phyloP scores from a whole-genome alignment of 306 rosid species.

The Cicer arietinum region DNA sequence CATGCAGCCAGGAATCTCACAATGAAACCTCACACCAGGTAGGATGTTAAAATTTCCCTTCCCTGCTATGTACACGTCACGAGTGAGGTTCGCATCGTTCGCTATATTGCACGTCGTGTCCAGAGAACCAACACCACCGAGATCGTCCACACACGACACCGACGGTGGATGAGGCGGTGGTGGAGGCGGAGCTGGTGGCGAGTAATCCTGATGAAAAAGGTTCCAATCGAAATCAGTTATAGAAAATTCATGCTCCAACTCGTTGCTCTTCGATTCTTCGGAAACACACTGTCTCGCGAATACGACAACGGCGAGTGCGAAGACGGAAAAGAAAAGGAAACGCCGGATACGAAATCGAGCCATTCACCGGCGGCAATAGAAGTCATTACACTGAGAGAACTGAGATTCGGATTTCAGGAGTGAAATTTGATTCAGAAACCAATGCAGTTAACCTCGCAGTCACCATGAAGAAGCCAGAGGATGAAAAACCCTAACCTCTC shows the following conservation, averaged over 20 bases:
- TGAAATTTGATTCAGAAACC: slow-evolving; percentile 48
- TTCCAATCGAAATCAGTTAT: slow-evolving; percentile 63
- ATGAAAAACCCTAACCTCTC: slow-evolving; percentile 41
- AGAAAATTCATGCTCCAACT: slow-evolving; percentile 54
- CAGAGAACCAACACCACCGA: slow-evolving; percentile 83
- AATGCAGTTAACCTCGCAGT: slow-evolving; percentile 45
- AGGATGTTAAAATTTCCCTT: slow-evolving; percentile 91
- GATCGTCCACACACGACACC: slow-evolving; percentile 86
- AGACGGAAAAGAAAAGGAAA: slow-evolving; percentile 47
- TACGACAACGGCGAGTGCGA: slow-evolving; percentile 39
- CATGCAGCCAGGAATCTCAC: slow-evolving; percentile 75
- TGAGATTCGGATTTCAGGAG: slow-evolving; percentile 43
- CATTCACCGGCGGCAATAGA: slow-evolving; percentile 65
- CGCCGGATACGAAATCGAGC: slow-evolving; percentile 75
- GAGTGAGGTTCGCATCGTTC: slow-evolving; percentile 81
- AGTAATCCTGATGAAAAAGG: slow-evolving; percentile 88
- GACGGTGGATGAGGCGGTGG: slow-evolving; percentile 98
- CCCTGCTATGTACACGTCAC: slow-evolving; percentile 94
- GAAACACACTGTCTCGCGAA: slow-evolving; percentile 37
- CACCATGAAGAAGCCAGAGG: slow-evolving; percentile 32
- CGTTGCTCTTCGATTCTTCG: slow-evolving; percentile 39
- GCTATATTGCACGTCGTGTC: slow-evolving; percentile 88
- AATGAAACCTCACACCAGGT: slow-evolving; percentile 85
- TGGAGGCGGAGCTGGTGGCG: slow-evolving; percentile 98
- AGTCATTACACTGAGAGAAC: slow-evolving; percentile 69